Percentiles rank a stretch among this genome's conserved stretches.
Conservation (phyloP, 2,329 filamentous ascomycete genomes). For the Tolypocladium tropicale region DNA sequence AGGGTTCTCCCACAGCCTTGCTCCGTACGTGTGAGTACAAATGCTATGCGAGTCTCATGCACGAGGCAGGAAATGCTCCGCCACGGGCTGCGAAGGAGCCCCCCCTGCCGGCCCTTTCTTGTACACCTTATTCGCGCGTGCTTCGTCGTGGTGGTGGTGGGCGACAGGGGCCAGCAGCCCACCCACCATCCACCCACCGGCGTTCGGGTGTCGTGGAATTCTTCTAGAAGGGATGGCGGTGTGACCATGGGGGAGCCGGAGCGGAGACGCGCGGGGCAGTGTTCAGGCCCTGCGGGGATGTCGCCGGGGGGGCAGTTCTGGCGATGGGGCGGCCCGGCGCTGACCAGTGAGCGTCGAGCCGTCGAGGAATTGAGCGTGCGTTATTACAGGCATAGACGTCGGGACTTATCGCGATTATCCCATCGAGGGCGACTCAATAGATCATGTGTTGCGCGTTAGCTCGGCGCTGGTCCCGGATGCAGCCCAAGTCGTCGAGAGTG, state of each 20-base stretch:
- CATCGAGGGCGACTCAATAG: neutral
- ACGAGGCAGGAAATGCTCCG: neutral
- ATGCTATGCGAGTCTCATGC: neutral
- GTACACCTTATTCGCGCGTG: neutral
- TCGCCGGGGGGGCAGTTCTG: neutral
- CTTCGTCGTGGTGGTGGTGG: neutral
- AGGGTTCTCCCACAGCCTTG: neutral
- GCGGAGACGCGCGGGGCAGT: neutral
- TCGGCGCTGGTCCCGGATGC: neutral
- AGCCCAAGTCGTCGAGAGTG: neutral
- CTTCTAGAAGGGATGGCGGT: constrained; percentile 19
- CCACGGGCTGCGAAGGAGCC: neutral
- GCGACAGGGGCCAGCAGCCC: neutral
- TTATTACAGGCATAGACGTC: neutral
- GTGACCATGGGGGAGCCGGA: neutral
- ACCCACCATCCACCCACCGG: too few relatives aligned
- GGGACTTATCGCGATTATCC: neutral
- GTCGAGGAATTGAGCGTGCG: neutral
- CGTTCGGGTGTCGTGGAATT: constrained; percentile 17
- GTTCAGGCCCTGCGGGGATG: neutral
- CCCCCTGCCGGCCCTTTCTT: neutral
- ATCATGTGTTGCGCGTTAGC: neutral
- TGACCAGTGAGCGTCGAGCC: neutral
- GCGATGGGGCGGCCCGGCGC: neutral
- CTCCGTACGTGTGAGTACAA: neutral